Conservation (phyloP, 1,284 basidiomycete genomes). For the Austroboletus niveus region DNA sequence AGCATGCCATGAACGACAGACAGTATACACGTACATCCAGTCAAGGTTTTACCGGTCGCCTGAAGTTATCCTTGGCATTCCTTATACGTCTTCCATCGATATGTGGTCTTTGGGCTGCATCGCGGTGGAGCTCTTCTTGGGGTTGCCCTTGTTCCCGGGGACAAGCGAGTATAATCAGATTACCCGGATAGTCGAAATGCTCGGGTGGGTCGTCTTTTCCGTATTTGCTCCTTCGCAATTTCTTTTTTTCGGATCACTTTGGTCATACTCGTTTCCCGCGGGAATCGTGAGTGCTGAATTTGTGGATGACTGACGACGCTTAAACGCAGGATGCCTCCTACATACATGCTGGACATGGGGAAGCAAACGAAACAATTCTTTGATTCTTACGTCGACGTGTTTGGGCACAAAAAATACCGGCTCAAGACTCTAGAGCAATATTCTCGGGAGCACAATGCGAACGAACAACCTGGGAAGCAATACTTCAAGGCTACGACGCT, state of each 20-base stretch:
- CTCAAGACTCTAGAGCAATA: slow-evolving; percentile 95
- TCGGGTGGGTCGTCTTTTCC: slow-evolving; percentile 66
- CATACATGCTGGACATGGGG: slow-evolving; percentile 93
- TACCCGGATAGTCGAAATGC: slow-evolving; percentile 96
- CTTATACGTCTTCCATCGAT: slow-evolving; percentile 92
- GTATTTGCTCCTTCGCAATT: background rate
- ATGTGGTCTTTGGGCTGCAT: slow-evolving; percentile 98
- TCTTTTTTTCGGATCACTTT: slow-evolving; percentile 4
- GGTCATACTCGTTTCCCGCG: slow-evolving; percentile 3
- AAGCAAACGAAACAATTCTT: slow-evolving; percentile 98
- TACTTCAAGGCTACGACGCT: slow-evolving; percentile 96
- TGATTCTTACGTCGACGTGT: slow-evolving; percentile 76
- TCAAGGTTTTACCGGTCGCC: slow-evolving; percentile 98
- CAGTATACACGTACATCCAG: slow-evolving; percentile 99
- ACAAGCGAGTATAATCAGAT: slow-evolving; percentile 99
- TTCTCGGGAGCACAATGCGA: slow-evolving; percentile 89
- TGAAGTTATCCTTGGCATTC: slow-evolving; percentile 93
- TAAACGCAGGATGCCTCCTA: slow-evolving; percentile 71
- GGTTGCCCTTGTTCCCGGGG: slow-evolving; percentile 94
- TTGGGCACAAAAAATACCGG: slow-evolving; percentile 85
- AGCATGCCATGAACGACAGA: slow-evolving; percentile 97
- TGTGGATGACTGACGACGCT: slow-evolving; percentile 4
- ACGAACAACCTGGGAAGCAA: slow-evolving; percentile 97
- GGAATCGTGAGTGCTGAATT: background rate
- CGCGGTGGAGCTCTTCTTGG: slow-evolving; percentile 96